A percentile compares a stretch with the other conserved stretches of the same genome.
Evolutionary conservation across 2,329 filamentous ascomycete species (phyloP).

Genomic region (Monilinia vaccinii-corymbosi): DNA sequence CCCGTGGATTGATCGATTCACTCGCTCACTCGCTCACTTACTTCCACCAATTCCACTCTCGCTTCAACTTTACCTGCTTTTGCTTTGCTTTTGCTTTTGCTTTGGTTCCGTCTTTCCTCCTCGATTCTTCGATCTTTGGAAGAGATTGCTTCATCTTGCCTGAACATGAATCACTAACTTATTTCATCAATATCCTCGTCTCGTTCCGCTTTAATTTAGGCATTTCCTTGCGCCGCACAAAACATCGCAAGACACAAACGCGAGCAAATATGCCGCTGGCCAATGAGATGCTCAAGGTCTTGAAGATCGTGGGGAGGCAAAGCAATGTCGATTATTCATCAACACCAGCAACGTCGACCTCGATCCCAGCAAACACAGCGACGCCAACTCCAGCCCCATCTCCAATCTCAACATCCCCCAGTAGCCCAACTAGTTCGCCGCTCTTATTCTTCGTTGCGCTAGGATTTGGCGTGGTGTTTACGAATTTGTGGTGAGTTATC

Average conservation of each 20-base stretch:
- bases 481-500: constrained; percentile 80
- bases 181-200: constrained; percentile 2
- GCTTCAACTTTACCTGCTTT: neutral
- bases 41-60: neutral
- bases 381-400: constrained; percentile 1
- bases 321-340: neutral
- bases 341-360: constrained; percentile 8
- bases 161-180: neutral
- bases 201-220: neutral
- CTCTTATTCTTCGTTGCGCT: constrained; percentile 89
- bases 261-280: constrained; percentile 19
- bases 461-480: constrained; percentile 96
- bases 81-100: neutral
- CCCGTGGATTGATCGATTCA: neutral
- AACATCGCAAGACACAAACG: neutral
- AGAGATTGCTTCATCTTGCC: neutral
- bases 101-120: neutral
- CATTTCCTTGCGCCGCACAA: neutral
- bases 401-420: constrained; percentile 11
- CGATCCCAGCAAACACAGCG: constrained; percentile 4
- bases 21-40: neutral
- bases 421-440: constrained; percentile 56
- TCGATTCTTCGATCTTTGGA: neutral
- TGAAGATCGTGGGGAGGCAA: constrained; percentile 21
- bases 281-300: constrained; percentile 23